Evolutionary conservation across 192 early-diverging fungal species (phyloP), one percentile per base, ranked within the genome.

Genomic region (Rhizoclosmatium globosum): DNA sequence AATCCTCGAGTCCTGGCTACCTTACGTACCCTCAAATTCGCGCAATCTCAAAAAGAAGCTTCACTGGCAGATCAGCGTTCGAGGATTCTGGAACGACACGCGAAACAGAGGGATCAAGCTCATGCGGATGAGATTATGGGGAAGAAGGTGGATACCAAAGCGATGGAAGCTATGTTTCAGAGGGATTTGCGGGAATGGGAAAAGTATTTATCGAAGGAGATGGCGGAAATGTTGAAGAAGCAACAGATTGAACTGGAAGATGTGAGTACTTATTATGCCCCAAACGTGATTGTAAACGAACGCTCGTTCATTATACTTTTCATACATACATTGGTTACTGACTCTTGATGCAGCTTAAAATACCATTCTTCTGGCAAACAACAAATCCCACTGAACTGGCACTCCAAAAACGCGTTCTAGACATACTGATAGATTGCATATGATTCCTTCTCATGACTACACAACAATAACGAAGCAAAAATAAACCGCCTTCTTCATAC

Each of bases 101-200:
- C 59, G 0, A 60, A 64, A 44, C 38, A 11, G 44, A 60, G 38
- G 72, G 11, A 74, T 17, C 72, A 74, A 44, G n/a, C 59, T 6
- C 62, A 74, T 74, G 72, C 72, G 43, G 72, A 59, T 43, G 72
- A 74, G 39, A 74, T 74, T 15, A 64, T 74, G 72, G 72, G 72
- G 44, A 74, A 74, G n/a, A 7, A 19, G 2, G 58, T 62, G 58
- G 17, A n/a, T 3, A 31, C 43, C 23, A 17, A n/a, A 62, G 43
- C 42, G 62, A 60, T 11, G 61, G 72, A 74, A 21, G 42, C 2
- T 1, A 7, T 59, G 2, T 64, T 59, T 13, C 4, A 43, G 43
- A n/a, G 43, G 13, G 72, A 74, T 11, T 31, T 59, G 15, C 9
- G 19, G 4, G 72, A 74, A 47, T 60, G n/a, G 2, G 72, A 74